A percentile compares a stretch with the other conserved stretches of the same genome.
These are phyloP conservation scores for Funneliformis geosporum DNA, from an alignment of 192 early-diverging fungal genomes.

Conservation along the genomic window DNA sequence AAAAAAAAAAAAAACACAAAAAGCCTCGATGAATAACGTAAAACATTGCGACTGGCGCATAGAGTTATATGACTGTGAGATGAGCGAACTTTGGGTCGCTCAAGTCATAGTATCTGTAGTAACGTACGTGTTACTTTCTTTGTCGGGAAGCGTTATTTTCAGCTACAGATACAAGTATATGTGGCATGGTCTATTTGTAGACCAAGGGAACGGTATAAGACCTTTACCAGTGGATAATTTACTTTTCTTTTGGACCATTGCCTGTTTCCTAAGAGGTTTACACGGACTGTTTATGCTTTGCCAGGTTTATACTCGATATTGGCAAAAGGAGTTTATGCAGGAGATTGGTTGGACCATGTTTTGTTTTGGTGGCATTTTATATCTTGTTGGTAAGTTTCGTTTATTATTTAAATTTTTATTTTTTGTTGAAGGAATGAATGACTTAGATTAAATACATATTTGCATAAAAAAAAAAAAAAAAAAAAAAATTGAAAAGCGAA, in stretches of 20 bases:
- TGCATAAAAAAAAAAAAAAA: background rate
- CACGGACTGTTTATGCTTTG: constrained; percentile 15
- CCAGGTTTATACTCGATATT: background rate
- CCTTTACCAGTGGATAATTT: constrained; percentile 31
- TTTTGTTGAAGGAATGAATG: background rate
- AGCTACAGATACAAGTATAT: constrained; percentile 16
- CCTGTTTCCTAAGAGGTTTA: background rate
- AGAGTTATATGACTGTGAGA: constrained; percentile 19
- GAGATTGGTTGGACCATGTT: constrained; percentile 24
- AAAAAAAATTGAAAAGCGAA: background rate
- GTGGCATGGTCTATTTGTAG: constrained; percentile 32
- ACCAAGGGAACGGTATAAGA: constrained; percentile 14
- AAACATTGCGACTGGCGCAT: constrained; percentile 27
- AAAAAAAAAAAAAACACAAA: too few relatives aligned
- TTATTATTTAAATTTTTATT: too few relatives aligned
- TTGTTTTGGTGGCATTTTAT: constrained; percentile 18
- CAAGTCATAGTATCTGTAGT: background rate
- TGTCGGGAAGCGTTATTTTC: background rate
- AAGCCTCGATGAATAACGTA: too few relatives aligned
- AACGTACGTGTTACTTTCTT: background rate
- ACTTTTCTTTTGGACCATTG: constrained; percentile 25
- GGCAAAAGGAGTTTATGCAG: constrained; percentile 15
- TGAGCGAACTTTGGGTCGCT: background rate
- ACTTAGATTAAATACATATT: background rate
- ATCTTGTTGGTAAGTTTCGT: constrained; percentile 21